Base-by-base conservation (phyloP, 2,329 filamentous ascomycete species). In the Xylariaceae sp. region DNA sequence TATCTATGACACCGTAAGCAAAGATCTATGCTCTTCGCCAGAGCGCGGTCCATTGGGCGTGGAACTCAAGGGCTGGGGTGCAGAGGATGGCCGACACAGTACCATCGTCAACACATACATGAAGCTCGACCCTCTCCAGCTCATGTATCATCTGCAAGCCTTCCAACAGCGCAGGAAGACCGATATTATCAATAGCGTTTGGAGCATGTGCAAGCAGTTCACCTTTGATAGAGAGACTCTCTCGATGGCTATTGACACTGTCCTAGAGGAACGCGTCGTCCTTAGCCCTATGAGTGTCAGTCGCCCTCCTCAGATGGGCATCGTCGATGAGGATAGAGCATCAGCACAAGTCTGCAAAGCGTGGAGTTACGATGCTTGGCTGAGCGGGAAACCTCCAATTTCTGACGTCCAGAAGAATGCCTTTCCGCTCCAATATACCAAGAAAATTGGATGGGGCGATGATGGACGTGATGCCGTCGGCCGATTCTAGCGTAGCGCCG, bases 141-240 rank as follows among this genome's bases (percentile, higher is more conserved):
- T 79, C n/a, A 65, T 74, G 47, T 61, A 70, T 44, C 66, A 76
- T 42, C 64, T 78, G 33, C 64, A 69, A 19, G 65, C 69, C 39
- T 66, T 66, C 15, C 69, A 71, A 52, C 65, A 61, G 39, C 74
- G 71, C 33, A 67, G 68, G 17, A 70, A 68, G 36, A 60, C 59
- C 22, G 67, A 67, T 9, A 66, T 76, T 8, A 64, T 76, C 9
- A 50, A 55, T 68, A 39, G 62, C 73, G 3, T 64, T 60, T 4
- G 49, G 64, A 3, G 61, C 61, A 9, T 65, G n/a, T 68, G 16
- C 65, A 67, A 3, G 60, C 61, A 32, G n/a, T 71, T 78, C 36
- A 65, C 63, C 9, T 62, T 64, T 28, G 72, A 61, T 19, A 46
- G 46, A n/a, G 60, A 61, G 48, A 54, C 51, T 1, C 35, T 63